Base-by-base conservation (phyloP, 768 basidiomycete genomes). In the Russula olivacea region DNA sequence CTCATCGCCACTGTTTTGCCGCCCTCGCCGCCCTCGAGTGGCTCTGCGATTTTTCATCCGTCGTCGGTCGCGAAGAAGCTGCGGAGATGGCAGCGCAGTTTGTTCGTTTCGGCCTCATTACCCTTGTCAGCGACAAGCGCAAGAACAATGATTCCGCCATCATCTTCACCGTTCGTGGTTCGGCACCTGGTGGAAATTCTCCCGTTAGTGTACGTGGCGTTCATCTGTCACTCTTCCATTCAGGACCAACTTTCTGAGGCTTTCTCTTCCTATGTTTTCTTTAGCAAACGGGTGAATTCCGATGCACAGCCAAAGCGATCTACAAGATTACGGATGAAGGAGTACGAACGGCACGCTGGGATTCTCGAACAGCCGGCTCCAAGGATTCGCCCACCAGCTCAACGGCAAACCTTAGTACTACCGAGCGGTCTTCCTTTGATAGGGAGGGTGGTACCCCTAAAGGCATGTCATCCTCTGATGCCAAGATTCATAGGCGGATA, bases 81-180 rank as follows among this genome's bases (percentile, higher is more conserved):
- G 92, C 93, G 12, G 97, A 99, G 78, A 90, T 98, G 85, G 89
- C 92, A 2, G 97, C 95, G 4, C 97, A 98, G 73, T 98, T 98
- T 70, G 94, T 98, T 51, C 87, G 97, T 57, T 97, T 94, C 70
- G 91, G 93, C 45, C 85, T 96, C 66, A 89, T 99, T 74, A 76
- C 78, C 3, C 79, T 98, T 48, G 92, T 96, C 64, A 90, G 88
- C 77, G 91, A 93, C 74, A 93, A 90, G 79, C 82, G 91, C 67
- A 92, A 91, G 77, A 90, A 88, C 70, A 92, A 91, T 66, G 91
- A 93, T 70, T 91, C 91, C 30, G 91, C 91, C 23, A 91, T 93
- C 76, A 93, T 93, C 72, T 93, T 93, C 76, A 93, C 91, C 30
- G 91, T 93, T 28, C 85, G 91, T 67, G 91, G 91, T 7, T 84